phyloP scores from a whole-genome alignment of 2,329 filamentous ascomycete species.

The Exophiala sideris region DNA sequence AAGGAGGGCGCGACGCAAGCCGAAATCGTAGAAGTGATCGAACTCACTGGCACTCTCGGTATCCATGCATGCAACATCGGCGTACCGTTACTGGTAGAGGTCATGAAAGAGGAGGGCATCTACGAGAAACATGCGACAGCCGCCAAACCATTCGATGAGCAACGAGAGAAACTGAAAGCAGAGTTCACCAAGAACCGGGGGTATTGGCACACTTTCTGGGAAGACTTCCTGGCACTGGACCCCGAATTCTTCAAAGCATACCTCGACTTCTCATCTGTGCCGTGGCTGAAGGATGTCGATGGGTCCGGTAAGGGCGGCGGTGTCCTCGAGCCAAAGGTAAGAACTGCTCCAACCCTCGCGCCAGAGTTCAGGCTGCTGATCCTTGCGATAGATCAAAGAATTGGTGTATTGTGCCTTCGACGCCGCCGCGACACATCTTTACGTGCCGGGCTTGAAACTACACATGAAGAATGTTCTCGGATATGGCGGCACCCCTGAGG shows the following conservation, averaged over 20 bases:
- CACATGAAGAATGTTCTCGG: constrained; percentile 49
- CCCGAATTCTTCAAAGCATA: constrained; percentile 50
- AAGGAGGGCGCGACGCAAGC: constrained; percentile 38
- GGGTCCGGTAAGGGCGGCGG: constrained; percentile 31
- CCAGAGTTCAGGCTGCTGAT: background rate
- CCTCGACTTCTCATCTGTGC: constrained; percentile 45
- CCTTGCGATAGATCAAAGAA: constrained; percentile 38
- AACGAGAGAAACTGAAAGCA: constrained; percentile 38
- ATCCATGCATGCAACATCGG: constrained; percentile 50
- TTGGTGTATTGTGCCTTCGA: constrained; percentile 51
- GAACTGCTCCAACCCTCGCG: background rate
- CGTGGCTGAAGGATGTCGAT: constrained; percentile 29
- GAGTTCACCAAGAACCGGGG: constrained; percentile 47
- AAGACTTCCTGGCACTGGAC: constrained; percentile 32
- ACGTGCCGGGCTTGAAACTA: constrained; percentile 45
- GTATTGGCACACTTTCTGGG: constrained; percentile 44
- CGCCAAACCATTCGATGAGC: constrained; percentile 37
- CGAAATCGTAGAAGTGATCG: constrained; percentile 48
- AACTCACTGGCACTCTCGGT: constrained; percentile 43
- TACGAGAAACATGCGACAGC: constrained; percentile 16
- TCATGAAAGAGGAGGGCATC: constrained; percentile 41
- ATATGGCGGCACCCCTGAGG: constrained; percentile 45
- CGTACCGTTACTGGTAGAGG: constrained; percentile 46
- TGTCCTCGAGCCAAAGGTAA: constrained; percentile 42
- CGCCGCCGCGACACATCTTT: constrained; percentile 47